Conservation (phyloP, 352 stramenopile genomes). For the Globisporangium paddicum region DNA sequence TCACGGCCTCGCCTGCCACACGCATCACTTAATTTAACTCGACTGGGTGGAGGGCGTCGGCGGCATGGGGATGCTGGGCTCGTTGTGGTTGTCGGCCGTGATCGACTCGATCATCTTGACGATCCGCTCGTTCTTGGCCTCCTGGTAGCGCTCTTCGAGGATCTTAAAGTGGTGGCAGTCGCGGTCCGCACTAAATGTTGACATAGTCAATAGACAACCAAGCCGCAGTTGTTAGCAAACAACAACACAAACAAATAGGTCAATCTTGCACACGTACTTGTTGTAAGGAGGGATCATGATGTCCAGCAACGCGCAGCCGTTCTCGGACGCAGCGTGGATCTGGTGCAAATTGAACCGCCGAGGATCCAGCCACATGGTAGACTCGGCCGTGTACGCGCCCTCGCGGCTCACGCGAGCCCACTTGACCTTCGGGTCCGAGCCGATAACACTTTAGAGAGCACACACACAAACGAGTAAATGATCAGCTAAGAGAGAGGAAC, state of each 20-base stretch:
- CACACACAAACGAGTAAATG: too few species aligned
- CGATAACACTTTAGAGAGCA: conserved; percentile 20
- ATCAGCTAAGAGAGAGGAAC: background rate
- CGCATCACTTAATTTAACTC: background rate
- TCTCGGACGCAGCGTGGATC: conserved; percentile 62
- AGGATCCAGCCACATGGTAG: conserved; percentile 78
- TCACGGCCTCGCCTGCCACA: background rate
- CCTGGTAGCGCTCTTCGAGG: conserved; percentile 45
- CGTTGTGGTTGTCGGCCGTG: conserved; percentile 64
- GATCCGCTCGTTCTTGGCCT: conserved; percentile 40
- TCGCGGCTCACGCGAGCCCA: conserved; percentile 63
- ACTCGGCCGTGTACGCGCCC: conserved; percentile 45
- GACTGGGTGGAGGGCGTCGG: background rate
- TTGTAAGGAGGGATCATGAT: conserved; percentile 87
- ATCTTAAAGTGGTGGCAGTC: conserved; percentile 80
- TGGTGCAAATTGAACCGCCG: conserved; percentile 81
- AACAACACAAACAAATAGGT: background rate
- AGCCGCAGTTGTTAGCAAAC: background rate
- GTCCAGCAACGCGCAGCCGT: conserved; percentile 74
- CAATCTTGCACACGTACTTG: conserved; percentile 39
- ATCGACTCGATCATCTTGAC: conserved; percentile 74
- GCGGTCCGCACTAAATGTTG: conserved; percentile 47
- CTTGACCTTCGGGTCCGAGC: conserved; percentile 36
- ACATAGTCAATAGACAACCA: conserved; percentile 2
- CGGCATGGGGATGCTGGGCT: conserved; percentile 10